A percentile compares a stretch with the other conserved stretches of the same genome.
Evolutionary conservation across 1,284 basidiomycete genomes (phyloP).

Genomic region (Cystobasidiaceae sp.): DNA sequence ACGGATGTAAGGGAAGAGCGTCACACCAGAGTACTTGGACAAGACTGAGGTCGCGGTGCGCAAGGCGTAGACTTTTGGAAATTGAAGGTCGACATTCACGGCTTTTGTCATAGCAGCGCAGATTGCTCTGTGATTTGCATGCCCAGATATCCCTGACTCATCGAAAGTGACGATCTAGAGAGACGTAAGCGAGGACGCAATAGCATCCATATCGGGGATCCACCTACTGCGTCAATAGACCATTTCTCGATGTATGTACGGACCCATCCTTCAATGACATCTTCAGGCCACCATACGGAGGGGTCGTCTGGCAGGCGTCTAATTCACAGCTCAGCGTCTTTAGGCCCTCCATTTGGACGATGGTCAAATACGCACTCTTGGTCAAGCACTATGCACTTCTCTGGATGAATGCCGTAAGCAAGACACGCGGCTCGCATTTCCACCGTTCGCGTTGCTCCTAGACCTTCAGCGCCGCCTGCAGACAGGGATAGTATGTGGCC

Average conservation of each 20-base stretch:
- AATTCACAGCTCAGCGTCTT: not conserved
- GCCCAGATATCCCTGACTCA: constrained; percentile 67
- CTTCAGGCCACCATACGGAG: constrained; percentile 60
- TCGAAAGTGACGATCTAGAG: constrained; percentile 87
- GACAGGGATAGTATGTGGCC: constrained; percentile 51
- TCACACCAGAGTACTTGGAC: constrained; percentile 59
- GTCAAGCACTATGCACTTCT: constrained; percentile 61
- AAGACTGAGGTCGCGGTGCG: constrained; percentile 49
- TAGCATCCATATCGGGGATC: not conserved
- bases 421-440: constrained; percentile 68
- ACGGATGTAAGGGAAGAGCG: constrained; percentile 51
- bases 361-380: constrained; percentile 57
- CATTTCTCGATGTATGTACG: constrained; percentile 57
- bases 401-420: constrained; percentile 60
- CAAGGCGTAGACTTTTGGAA: constrained; percentile 23
- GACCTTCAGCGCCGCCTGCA: constrained; percentile 68
- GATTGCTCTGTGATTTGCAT: constrained; percentile 83
- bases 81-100: constrained; percentile 3
- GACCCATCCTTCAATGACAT: constrained; percentile 59
- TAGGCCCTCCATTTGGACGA: not conserved
- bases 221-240: constrained; percentile 60
- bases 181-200: constrained; percentile 11
- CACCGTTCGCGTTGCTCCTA: constrained; percentile 59
- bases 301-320: constrained; percentile 77
- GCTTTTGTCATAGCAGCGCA: constrained; percentile 47